Percentiles rank a stretch among this genome's conserved stretches.
Conservation (phyloP, 202 grass and related monocot species). For the Schoenoplectus triqueter region DNA sequence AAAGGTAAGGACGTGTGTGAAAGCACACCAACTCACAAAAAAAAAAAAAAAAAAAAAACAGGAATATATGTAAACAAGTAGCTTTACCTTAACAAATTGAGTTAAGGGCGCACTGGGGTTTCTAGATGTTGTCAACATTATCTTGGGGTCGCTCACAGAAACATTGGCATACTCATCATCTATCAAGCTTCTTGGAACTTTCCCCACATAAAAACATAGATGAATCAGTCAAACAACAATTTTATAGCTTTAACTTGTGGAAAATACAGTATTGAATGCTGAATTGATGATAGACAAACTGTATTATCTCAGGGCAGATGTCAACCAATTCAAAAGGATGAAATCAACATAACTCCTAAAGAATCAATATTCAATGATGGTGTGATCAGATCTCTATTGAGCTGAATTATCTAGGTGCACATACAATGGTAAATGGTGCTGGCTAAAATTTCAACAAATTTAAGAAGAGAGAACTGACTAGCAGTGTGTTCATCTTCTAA, state of each 20-base stretch:
- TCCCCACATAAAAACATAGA: background rate
- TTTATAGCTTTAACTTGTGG: background rate
- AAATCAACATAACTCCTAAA: background rate
- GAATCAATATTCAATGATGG: background rate
- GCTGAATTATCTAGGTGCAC: background rate
- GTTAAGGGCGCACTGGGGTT: slow-evolving; percentile 66
- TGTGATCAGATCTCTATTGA: background rate
- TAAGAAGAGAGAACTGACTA: slow-evolving; percentile 24
- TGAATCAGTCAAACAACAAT: background rate
- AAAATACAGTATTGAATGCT: no score
- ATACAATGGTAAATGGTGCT: background rate
- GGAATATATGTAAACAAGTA: background rate
- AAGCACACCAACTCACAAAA: background rate
- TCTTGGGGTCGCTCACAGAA: slow-evolving; percentile 62
- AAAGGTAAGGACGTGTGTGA: background rate
- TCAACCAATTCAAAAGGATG: background rate
- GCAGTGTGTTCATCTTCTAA: slow-evolving; percentile 69
- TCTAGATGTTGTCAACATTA: slow-evolving; percentile 81
- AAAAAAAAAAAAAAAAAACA: no score
- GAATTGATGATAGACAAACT: background rate
- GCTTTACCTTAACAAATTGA: slow-evolving; percentile 75
- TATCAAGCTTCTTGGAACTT: slow-evolving; percentile 65
- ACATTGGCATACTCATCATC: slow-evolving; percentile 82
- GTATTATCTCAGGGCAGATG: background rate
- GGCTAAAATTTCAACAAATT: background rate